These are phyloP conservation scores for Dactylonectria estremocensis DNA, from an alignment of 2,329 filamentous ascomycete species.

Conservation along the genomic window DNA sequence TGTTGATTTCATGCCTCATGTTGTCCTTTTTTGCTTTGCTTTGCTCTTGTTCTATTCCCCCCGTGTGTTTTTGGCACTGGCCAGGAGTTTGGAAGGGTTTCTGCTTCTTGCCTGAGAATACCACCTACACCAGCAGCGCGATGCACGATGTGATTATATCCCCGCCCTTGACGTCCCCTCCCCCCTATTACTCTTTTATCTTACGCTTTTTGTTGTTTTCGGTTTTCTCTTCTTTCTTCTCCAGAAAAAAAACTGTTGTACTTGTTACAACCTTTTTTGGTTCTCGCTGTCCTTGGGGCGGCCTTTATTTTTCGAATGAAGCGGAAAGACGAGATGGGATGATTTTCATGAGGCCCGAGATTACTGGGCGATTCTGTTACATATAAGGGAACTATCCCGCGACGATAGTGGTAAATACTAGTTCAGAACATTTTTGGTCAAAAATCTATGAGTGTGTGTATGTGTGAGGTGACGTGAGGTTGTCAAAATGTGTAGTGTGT, in stretches of 20 bases:
- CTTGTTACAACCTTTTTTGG: neutral
- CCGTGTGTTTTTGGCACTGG: constrained; percentile 48
- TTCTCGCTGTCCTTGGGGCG: constrained; percentile 9
- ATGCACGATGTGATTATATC: constrained; percentile 42
- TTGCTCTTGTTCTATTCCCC: constrained; percentile 45
- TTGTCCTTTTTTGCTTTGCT: constrained; percentile 43
- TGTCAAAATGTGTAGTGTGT: too few species aligned
- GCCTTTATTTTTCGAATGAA: constrained; percentile 36
- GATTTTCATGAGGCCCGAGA: constrained; percentile 45
- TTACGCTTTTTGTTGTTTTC: constrained; percentile 41
- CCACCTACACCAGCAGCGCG: constrained; percentile 48
- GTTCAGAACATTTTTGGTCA: constrained; percentile 24
- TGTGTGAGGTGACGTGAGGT: neutral
- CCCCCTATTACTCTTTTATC: constrained; percentile 39
- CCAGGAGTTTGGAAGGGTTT: constrained; percentile 51
- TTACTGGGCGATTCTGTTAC: constrained; percentile 42
- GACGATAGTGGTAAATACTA: constrained; percentile 51
- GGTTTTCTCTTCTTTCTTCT: neutral
- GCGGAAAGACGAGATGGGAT: constrained; percentile 49
- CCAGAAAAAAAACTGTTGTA: neutral
- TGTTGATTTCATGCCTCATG: constrained; percentile 40
- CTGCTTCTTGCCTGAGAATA: constrained; percentile 39
- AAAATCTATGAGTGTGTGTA: constrained; percentile 13
- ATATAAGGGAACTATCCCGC: constrained; percentile 41
- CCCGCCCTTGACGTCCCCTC: constrained; percentile 30